Evolutionary conservation across 805 yeast genomes (phyloP), one percentile per base, ranked within the genome.

Genomic region (Candida morakotiae): DNA sequence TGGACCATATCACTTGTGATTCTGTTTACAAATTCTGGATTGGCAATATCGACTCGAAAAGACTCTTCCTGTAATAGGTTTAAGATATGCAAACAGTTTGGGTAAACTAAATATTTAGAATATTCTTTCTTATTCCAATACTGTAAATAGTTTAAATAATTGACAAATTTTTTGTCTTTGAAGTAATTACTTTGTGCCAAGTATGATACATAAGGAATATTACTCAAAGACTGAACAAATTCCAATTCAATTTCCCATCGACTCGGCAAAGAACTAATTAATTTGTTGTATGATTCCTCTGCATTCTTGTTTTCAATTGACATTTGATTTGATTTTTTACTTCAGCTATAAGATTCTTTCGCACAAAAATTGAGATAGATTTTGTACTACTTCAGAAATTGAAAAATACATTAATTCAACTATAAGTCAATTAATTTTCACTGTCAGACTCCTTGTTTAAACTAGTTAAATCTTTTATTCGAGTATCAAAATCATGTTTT

Each of bases 141-240:
- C 53, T 82, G 87, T 35, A 91, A 67, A 54, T 91, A 91, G 19
- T 79, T 71, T 43, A 91, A 63, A 53, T 91, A 91, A 42, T 78
- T 76, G 22, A 87, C 65, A 48, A 91, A 89, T 35, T 74, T 73
- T 20, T 73, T 79, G 50, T 84, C 82, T 48, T 83, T 81, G 9
- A 89, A 66, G 52, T 80, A 80, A 40, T 81, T 80, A 47, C 81
- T 84, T 58, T 89, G 96, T 2, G 96, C 96, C 18, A 91, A 68
- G 51, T 79, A 88, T 46, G 87, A 81, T 39, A 91, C 71, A 54
- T 89, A 91, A 56, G 83, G 95, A 31, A 91, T 79, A 58, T 91
- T 93, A 2, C 96, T 87, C 23, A 91, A 69, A 11, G 95, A 82
- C 61, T 91, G 98, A 3, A 91, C 94, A 61, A 91, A 91, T 75